These are phyloP conservation scores for Alternaria consortialis DNA, from an alignment of 2,329 filamentous ascomycete genomes.

Conservation along the genomic window DNA sequence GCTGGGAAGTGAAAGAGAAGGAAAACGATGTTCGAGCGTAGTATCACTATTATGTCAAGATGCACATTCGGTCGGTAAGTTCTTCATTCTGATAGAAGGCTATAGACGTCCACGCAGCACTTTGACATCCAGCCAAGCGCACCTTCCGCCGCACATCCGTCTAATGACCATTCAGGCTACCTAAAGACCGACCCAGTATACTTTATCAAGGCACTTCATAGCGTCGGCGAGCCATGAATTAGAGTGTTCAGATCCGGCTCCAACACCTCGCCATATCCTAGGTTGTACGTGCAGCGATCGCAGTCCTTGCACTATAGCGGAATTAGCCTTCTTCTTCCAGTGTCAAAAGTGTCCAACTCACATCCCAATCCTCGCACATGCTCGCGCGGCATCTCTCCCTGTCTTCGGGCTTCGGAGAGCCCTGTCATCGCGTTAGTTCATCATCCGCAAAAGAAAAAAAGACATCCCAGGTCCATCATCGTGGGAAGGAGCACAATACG, in stretches of 20 bases:
- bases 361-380: conserved; percentile 11
- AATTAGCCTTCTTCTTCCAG: neutral
- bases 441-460: neutral
- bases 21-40: neutral
- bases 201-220: neutral
- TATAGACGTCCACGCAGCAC: neutral
- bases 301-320: conserved; percentile 12
- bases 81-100: neutral
- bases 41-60: neutral
- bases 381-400: neutral
- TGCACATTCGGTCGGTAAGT: neutral
- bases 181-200: neutral
- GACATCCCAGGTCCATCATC: neutral
- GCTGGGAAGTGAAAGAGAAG: neutral
- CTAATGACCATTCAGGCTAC: neutral
- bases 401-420: neutral
- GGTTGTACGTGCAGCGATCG: conserved; percentile 13
- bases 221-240: neutral
- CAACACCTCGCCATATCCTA: conserved; percentile 1
- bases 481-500: neutral
- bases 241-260: conserved; percentile 9
- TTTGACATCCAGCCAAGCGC: neutral
- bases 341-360: neutral
- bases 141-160: neutral
- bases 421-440: neutral